These are phyloP conservation scores for Thecaphora thlaspeos DNA, from an alignment of 1,284 basidiomycete genomes.

Conservation along the genomic window DNA sequence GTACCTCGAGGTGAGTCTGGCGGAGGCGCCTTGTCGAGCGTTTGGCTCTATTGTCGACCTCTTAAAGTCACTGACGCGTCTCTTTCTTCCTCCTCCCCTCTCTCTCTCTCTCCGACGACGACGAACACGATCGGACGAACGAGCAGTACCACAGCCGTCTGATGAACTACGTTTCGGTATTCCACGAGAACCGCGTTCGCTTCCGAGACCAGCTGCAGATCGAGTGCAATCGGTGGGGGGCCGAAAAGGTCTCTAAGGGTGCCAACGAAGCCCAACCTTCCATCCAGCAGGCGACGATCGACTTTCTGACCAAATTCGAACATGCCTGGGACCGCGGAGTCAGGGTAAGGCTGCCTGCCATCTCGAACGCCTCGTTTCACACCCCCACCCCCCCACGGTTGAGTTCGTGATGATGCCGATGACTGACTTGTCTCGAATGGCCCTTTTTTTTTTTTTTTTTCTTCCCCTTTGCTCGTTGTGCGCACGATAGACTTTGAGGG, in stretches of 20 bases:
- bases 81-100: too few species aligned
- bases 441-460: neutral
- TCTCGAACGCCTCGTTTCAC: too few species aligned
- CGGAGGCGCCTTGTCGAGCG: too few species aligned
- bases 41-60: too few species aligned
- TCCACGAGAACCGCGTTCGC: slow-evolving; percentile 41
- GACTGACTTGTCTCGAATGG: neutral
- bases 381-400: too few species aligned
- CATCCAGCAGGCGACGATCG: slow-evolving; percentile 20
- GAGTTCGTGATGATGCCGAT: too few species aligned
- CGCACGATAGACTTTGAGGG: slow-evolving; percentile 48
- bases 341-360: too few species aligned
- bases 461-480: neutral
- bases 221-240: slow-evolving; percentile 36
- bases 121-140: too few species aligned
- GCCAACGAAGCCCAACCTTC: slow-evolving; percentile 16
- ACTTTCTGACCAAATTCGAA: slow-evolving; percentile 38
- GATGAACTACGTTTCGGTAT: slow-evolving; percentile 42
- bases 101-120: too few species aligned
- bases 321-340: slow-evolving; percentile 44
- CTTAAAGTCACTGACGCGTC: neutral
- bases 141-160: slow-evolving; percentile 39
- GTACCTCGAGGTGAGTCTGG: slow-evolving; percentile 43
- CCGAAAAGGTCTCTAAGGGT: slow-evolving; percentile 14
- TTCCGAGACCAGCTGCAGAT: slow-evolving; percentile 46